Base-by-base conservation (phyloP, 2,329 filamentous ascomycete genomes). In the Diplodia sapinea region DNA sequence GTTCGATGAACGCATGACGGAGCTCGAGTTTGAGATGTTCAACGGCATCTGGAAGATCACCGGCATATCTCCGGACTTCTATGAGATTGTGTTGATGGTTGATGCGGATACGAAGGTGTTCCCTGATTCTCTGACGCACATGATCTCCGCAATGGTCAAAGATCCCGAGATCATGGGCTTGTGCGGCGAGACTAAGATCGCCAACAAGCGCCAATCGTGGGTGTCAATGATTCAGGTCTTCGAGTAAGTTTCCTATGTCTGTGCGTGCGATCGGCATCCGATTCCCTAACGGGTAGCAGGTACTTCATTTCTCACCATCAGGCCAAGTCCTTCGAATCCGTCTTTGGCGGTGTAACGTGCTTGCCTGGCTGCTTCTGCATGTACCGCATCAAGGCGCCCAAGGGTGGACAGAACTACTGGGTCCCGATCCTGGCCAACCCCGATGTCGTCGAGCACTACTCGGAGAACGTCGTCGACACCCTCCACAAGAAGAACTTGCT, bases 1-100 rank as follows among this genome's bases (percentile, higher is more conserved):
- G 95, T 99, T 99, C 75, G 95, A 99, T 78, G 96, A 99, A 82
- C 91, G 95, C 70, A 99, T 99, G 95, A 99, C 96, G 20, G 94
- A 99, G 79, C 89, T 99, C 64, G 95, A 99, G 79, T 99, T 93
- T 76, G 95, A 99, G 78, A 98, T 99, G 92, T 99, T 99, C 84
- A 99, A 98, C 78, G 95, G 95, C 65, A 86, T 99, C 70, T 99
- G 94, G 94, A 97, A 97, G 79, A 92, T 99, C 54, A 99, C 95
- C 20, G 96, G 96, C 73, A 98, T 99, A 70, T 96, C 94, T 4
- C 95, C 95, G 15, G 95, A 99, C 80, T 99, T 94, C 79, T 99
- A 98, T 80, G 95, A 99, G 79, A 90, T 94, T 29, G 92, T 98
- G 70, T 91, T 99, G 80, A 98, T 98, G 94, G 95, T 99, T 62